phyloP scores from a whole-genome alignment of 2,329 filamentous ascomycete genomes.

The Polytolypa hystricis region DNA sequence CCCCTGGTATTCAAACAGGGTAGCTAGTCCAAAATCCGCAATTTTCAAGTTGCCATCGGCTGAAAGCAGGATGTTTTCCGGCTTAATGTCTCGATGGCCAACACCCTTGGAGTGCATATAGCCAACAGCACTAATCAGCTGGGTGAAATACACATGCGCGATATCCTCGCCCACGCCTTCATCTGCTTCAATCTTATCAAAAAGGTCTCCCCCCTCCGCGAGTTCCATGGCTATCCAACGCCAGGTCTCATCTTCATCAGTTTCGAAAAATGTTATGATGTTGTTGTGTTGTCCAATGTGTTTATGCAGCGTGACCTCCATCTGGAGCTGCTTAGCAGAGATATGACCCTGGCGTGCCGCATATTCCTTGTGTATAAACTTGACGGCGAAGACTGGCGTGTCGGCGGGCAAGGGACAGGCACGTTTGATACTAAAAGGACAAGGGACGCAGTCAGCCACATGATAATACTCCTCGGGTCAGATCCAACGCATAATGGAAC shows the following conservation, averaged over 20 bases:
- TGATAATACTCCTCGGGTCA: not conserved
- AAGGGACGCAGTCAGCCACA: constrained; percentile 8
- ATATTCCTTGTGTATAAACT: constrained; percentile 97
- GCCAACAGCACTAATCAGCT: constrained; percentile 78
- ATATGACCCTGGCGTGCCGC: constrained; percentile 81
- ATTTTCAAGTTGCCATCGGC: constrained; percentile 80
- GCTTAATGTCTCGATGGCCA: constrained; percentile 82
- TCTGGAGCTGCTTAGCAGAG: constrained; percentile 75
- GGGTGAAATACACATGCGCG: constrained; percentile 90
- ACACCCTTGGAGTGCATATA: constrained; percentile 97
- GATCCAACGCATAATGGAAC: not conserved
- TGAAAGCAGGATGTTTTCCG: constrained; percentile 88
- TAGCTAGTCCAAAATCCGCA: constrained; percentile 92
- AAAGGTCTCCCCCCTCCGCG: constrained; percentile 88
- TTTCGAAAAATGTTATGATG: constrained; percentile 84
- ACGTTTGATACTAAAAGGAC: constrained; percentile 67
- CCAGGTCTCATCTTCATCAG: constrained; percentile 77
- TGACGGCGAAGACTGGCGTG: constrained; percentile 83
- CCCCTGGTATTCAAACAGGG: constrained; percentile 83
- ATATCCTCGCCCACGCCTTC: constrained; percentile 90
- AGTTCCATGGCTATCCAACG: constrained; percentile 98
- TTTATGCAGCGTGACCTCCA: constrained; percentile 84
- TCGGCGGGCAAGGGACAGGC: constrained; percentile 61
- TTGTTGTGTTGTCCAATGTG: constrained; percentile 84
- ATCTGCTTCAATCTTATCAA: constrained; percentile 98